Conservation (phyloP, 139 green algal species). For the Ettlia oleoabundans region DNA sequence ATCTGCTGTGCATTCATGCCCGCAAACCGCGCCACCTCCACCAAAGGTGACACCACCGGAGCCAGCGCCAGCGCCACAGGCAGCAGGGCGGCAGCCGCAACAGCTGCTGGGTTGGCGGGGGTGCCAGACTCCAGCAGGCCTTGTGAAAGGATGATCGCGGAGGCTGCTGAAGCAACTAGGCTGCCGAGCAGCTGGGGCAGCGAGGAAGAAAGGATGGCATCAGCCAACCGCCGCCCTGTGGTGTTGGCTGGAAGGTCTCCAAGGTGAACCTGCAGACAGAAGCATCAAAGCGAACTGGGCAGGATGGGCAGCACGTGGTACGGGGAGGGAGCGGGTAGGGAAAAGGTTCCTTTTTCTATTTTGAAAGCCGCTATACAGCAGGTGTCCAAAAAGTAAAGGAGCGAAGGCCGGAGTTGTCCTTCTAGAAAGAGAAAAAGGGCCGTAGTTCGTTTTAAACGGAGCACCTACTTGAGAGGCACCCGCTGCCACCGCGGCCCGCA, state of each 20-base stretch:
- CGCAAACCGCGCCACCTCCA: constrained; percentile 70
- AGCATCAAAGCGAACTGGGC: too few relatives aligned
- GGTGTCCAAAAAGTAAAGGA: too few relatives aligned
- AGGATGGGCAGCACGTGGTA: too few relatives aligned
- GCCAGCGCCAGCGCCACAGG: constrained; percentile 48
- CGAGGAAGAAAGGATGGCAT: constrained; percentile 44
- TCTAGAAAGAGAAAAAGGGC: too few relatives aligned
- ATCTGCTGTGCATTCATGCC: constrained; percentile 69
- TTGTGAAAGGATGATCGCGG: neutral
- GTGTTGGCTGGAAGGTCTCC: constrained; percentile 58
- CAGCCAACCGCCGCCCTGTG: constrained; percentile 59
- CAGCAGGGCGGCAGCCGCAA: constrained; percentile 32
- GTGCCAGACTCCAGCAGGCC: neutral
- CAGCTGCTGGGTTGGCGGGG: neutral
- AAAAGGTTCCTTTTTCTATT: too few relatives aligned
- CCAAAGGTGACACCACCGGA: constrained; percentile 70
- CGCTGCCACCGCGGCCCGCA: constrained; percentile 58
- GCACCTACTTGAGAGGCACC: constrained; percentile 48
- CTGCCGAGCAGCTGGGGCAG: constrained; percentile 18
- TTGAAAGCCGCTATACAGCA: too few relatives aligned
- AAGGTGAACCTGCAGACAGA: constrained; percentile 81
- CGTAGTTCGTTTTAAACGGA: too few relatives aligned
- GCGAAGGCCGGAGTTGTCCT: too few relatives aligned
- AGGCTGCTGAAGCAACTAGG: constrained; percentile 20
- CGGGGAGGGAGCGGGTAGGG: too few relatives aligned